Base-by-base conservation (phyloP, 495 filamentous ascomycete species). In the Penicillium flavigenum region DNA sequence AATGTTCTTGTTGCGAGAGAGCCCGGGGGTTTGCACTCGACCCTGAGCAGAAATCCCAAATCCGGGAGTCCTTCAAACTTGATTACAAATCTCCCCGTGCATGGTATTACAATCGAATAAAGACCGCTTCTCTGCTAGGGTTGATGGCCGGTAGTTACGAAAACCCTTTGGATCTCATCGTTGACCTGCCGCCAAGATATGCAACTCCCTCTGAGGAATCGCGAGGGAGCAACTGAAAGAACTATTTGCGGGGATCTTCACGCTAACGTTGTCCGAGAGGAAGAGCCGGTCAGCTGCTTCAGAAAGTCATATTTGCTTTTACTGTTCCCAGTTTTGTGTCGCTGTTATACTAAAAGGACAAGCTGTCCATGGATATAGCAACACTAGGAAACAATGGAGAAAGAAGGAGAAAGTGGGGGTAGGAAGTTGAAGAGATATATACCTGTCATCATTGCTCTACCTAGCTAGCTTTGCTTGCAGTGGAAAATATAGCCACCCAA, bases 111-210 rank as follows among this genome's bases (percentile, higher is more conserved):
- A 7, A 7, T 38, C 14, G 34, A 38, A 38, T 38, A 2, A 16
- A 7, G 16, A 5, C 14, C 5, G 34, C 34, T 47, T n/a, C 45
- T 48, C 39, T 57, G 32, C 19, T 57, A n/a, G 54, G 54, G n/a
- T 36, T 57, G 29, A 57, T 44, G 46, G 32, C 36, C 24, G 34
- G 45, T 24, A 50, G 17, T 41, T 29, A 41, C 24, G 32, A 41
- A 32, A 57, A 41, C 45, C 54, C 46, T 24, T 57, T 57, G 9
- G 22, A 57, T 41, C 31, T 57, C 11, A 57, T 57, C 26, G 34
- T 38, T 47, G 22, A 43, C 31, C 16, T 36, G 20, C 54, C 44
- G 16, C 43, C 34, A 19, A 45, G 32, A 50, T 57, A 57, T 36
- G 10, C n/a, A 41, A 10, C 34, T 31, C 51, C 51, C 14, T 31